phyloP scores from a whole-genome alignment of 1,284 basidiomycete genomes.

The Stygiomarasmius scandens region DNA sequence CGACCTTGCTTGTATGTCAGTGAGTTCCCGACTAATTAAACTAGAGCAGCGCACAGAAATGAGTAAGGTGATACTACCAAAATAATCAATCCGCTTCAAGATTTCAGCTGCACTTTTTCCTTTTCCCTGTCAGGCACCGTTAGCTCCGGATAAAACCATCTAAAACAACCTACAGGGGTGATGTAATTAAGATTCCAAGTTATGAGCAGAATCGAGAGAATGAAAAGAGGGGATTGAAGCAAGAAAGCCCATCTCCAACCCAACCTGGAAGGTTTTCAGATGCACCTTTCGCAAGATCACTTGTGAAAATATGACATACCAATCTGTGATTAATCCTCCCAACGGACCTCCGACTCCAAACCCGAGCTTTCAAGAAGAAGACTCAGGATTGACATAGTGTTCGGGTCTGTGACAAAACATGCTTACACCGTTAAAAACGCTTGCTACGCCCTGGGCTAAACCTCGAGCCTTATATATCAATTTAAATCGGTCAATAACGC shows the following conservation, averaged over 20 bases:
- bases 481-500: conserved; percentile 18
- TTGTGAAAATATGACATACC: background rate
- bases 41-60: conserved; percentile 44
- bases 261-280: conserved; percentile 12
- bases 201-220: conserved; percentile 19
- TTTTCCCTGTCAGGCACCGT: conserved; percentile 41
- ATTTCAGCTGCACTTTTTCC: conserved; percentile 53
- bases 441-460: conserved; percentile 69
- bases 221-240: conserved; percentile 23
- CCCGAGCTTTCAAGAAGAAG: background rate
- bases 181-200: conserved; percentile 23
- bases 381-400: background rate
- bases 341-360: conserved; percentile 4
- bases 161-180: conserved; percentile 13
- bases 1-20: conserved; percentile 46
- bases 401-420: background rate
- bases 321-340: conserved; percentile 9
- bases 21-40: background rate
- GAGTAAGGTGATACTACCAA: conserved; percentile 63
- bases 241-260: conserved; percentile 28
- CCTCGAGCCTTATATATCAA: conserved; percentile 56
- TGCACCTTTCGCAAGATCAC: background rate
- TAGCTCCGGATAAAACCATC: background rate
- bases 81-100: conserved; percentile 64
- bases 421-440: conserved; percentile 71